These are phyloP conservation scores for Ophioceras dolichostomum DNA, from an alignment of 2,329 filamentous ascomycete species.

Conservation along the genomic window DNA sequence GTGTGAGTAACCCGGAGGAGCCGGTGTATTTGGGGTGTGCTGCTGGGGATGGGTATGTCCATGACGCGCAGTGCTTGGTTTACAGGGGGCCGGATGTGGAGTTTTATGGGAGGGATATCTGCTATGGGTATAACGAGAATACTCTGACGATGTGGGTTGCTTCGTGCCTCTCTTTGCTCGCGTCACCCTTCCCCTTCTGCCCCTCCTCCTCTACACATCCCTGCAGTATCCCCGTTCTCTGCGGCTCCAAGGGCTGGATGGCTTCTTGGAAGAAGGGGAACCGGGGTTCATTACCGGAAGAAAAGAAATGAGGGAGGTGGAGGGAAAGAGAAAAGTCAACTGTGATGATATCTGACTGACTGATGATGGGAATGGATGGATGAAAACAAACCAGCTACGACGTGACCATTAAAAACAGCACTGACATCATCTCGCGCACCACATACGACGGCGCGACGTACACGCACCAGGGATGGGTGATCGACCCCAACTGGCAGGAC, in stretches of 20 bases:
- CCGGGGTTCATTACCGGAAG: too few species aligned
- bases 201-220: too few species aligned
- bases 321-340: too few species aligned
- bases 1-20: slow-evolving; percentile 39
- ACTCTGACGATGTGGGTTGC: slow-evolving; percentile 36
- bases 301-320: too few species aligned
- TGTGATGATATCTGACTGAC: too few species aligned
- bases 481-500: slow-evolving; percentile 28
- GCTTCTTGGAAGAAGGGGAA: too few species aligned
- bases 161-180: too few species aligned
- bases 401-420: slow-evolving; percentile 32
- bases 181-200: too few species aligned
- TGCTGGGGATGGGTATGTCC: slow-evolving; percentile 43
- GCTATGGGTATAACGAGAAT: slow-evolving; percentile 43
- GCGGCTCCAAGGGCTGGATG: too few species aligned
- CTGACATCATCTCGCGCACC: slow-evolving; percentile 36
- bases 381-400: too few species aligned
- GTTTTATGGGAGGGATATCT: slow-evolving; percentile 37
- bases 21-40: slow-evolving; percentile 41
- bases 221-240: too few species aligned
- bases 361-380: too few species aligned
- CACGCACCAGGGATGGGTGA: slow-evolving; percentile 43
- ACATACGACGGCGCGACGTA: slow-evolving; percentile 42
- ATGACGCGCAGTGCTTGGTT: slow-evolving; percentile 46
- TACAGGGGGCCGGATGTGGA: slow-evolving; percentile 36